Evolutionary conservation across 2,329 filamentous ascomycete genomes (phyloP).

Genomic region (Bimuria novae-zelandiae): DNA sequence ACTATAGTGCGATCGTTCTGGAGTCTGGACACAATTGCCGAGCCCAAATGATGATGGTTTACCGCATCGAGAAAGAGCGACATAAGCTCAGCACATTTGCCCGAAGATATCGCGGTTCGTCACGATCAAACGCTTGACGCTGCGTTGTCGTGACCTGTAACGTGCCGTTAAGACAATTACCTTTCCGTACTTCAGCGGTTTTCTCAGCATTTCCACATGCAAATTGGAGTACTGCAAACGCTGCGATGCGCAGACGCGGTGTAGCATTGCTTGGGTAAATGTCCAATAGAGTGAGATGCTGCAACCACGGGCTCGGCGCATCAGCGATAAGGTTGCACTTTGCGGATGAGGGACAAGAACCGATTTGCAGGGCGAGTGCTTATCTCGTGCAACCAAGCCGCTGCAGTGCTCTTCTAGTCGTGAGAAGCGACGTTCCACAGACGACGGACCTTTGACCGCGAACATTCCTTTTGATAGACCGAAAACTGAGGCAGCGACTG

Average conservation of each 20-base stretch:
- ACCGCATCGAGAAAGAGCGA: conserved; percentile 4
- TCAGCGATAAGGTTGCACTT: conserved; percentile 12
- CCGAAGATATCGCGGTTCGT: conserved; percentile 2
- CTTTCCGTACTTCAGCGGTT: not conserved
- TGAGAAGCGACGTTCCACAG: not conserved
- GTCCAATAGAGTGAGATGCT: conserved; percentile 12
- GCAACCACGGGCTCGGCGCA: conserved; percentile 10
- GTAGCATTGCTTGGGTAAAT: not conserved
- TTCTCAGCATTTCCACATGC: not conserved
- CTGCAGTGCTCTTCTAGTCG: not conserved
- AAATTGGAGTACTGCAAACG: not conserved
- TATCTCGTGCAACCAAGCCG: conserved; percentile 4
- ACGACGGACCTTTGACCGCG: not conserved
- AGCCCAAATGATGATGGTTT: not conserved
- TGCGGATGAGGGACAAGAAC: conserved; percentile 14
- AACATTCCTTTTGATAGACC: not conserved
- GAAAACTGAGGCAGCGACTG: not conserved
- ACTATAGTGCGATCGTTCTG: not conserved
- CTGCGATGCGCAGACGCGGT: not conserved
- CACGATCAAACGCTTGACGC: not conserved
- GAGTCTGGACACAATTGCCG: not conserved
- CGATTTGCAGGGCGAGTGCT: conserved; percentile 13
- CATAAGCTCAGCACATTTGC: not conserved
- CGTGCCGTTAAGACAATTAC: not conserved
- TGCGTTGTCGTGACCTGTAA: not conserved